Conservation (phyloP, 2,329 filamentous ascomycete genomes). For the Orbilia quercus region DNA sequence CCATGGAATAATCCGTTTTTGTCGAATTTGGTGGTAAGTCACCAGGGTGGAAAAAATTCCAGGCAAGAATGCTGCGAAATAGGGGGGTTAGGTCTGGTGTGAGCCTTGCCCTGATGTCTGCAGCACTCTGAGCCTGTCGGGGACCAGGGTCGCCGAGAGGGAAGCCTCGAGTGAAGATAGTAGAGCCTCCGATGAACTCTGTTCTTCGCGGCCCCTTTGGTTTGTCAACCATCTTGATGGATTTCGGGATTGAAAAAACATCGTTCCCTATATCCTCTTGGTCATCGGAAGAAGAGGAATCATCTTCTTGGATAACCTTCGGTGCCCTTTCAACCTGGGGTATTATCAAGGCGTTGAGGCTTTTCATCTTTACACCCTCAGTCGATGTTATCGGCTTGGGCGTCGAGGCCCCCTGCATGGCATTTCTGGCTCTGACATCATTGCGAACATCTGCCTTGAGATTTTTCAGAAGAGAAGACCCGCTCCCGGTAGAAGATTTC, state of each 20-base stretch:
- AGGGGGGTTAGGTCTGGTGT: slow-evolving; percentile 87
- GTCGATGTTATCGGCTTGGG: slow-evolving; percentile 46
- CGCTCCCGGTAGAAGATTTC: slow-evolving; percentile 1
- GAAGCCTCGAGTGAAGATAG: slow-evolving; percentile 61
- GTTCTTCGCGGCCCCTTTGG: slow-evolving; percentile 71
- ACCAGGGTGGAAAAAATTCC: slow-evolving; percentile 93
- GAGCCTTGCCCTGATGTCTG: slow-evolving; percentile 92
- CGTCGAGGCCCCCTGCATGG: slow-evolving; percentile 7
- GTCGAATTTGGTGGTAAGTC: slow-evolving; percentile 82
- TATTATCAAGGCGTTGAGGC: slow-evolving; percentile 49
- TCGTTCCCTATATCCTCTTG: slow-evolving; percentile 67
- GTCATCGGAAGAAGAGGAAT: slow-evolving; percentile 64
- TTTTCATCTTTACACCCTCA: slow-evolving; percentile 42
- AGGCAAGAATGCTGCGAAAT: slow-evolving; percentile 86
- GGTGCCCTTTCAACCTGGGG: slow-evolving; percentile 32
- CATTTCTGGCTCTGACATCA: slow-evolving; percentile 42
- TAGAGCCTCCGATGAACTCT: slow-evolving; percentile 73
- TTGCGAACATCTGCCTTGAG: slow-evolving; percentile 41
- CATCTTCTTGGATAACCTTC: slow-evolving; percentile 29
- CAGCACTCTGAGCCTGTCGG: slow-evolving; percentile 63
- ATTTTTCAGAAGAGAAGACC: slow-evolving; percentile 37
- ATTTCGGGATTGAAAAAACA: slow-evolving; percentile 63
- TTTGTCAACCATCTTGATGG: slow-evolving; percentile 61
- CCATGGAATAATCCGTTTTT: slow-evolving; percentile 76
- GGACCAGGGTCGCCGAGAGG: slow-evolving; percentile 59